Percentiles rank a stretch among this genome's conserved stretches.
These are phyloP conservation scores for Globisporangium paroecandrum DNA, from an alignment of 352 stramenopile species.

Conservation along the genomic window DNA sequence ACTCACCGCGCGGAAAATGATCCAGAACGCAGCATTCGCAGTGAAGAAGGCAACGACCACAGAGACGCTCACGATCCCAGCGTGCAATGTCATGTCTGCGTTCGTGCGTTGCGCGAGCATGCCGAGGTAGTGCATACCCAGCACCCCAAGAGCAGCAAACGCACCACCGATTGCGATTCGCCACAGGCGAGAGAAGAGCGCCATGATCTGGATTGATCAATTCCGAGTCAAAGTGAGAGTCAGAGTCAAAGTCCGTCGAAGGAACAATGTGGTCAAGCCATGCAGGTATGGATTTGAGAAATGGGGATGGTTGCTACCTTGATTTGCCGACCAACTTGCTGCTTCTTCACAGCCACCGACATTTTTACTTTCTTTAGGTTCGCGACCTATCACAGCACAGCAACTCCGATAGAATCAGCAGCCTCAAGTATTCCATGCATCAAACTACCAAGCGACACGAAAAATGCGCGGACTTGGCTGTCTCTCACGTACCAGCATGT, in stretches of 20 bases:
- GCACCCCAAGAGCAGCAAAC: constrained; percentile 54
- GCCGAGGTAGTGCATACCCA: constrained; percentile 69
- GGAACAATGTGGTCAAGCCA: too few relatives aligned
- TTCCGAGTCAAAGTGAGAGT: not conserved
- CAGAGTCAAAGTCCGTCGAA: not conserved
- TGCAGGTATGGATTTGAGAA: too few relatives aligned
- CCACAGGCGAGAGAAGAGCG: constrained; percentile 50
- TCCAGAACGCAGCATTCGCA: constrained; percentile 64
- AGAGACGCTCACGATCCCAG: constrained; percentile 36
- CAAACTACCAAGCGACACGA: too few relatives aligned
- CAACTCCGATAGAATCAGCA: not conserved
- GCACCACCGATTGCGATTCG: constrained; percentile 40
- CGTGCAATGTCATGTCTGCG: constrained; percentile 34
- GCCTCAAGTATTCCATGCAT: not conserved
- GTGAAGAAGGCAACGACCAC: constrained; percentile 50
- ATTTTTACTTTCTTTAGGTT: constrained; percentile 20
- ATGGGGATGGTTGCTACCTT: constrained; percentile 3
- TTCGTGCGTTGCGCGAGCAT: constrained; percentile 60
- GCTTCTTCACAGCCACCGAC: constrained; percentile 15
- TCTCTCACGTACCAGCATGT: constrained; percentile 8
- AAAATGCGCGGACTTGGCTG: too few relatives aligned
- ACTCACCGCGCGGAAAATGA: constrained; percentile 52
- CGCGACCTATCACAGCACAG: not conserved
- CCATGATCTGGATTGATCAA: constrained; percentile 26
- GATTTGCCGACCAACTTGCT: constrained; percentile 14